Conservation (phyloP, 768 basidiomycete species). For the Pholiota microspora region DNA sequence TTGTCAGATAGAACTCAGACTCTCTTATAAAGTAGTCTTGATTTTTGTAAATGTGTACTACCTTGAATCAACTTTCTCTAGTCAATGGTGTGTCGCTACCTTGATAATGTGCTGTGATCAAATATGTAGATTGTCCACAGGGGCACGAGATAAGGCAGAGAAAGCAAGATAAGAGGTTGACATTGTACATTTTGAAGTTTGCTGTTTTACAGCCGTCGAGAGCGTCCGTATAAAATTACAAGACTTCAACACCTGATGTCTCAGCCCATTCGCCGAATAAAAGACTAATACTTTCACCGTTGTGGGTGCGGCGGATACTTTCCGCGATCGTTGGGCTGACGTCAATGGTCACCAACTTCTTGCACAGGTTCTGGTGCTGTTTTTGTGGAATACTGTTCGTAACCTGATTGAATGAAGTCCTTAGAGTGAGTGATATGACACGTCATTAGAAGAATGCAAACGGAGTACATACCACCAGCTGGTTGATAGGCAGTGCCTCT, state of each 20-base stretch:
- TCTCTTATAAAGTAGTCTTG: too few relatives aligned
- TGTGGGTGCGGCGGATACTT: conserved; percentile 92
- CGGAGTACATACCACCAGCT: conserved; percentile 69
- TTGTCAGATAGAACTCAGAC: too few relatives aligned
- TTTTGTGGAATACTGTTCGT: conserved; percentile 94
- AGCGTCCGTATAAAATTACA: too few relatives aligned
- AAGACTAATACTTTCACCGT: conserved; percentile 89
- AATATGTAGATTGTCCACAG: too few relatives aligned
- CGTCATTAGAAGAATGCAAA: not conserved
- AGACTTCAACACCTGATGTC: conserved; percentile 36
- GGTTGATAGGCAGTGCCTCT: conserved; percentile 71
- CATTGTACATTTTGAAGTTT: too few relatives aligned
- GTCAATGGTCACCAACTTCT: conserved; percentile 88
- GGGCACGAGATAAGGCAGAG: too few relatives aligned
- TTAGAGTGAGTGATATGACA: not conserved
- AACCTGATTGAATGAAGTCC: conserved; percentile 49
- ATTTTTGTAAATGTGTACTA: too few relatives aligned
- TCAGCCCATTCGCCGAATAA: conserved; percentile 85
- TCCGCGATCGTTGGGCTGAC: conserved; percentile 92
- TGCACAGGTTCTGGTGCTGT: conserved; percentile 56
- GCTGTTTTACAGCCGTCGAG: too few relatives aligned
- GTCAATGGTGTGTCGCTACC: too few relatives aligned
- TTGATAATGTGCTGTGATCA: too few relatives aligned
- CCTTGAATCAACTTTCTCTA: too few relatives aligned
- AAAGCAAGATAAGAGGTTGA: too few relatives aligned